Evolutionary conservation across 352 stramenopile genomes (phyloP).

Genomic region (Paralagenidium karlingii): DNA sequence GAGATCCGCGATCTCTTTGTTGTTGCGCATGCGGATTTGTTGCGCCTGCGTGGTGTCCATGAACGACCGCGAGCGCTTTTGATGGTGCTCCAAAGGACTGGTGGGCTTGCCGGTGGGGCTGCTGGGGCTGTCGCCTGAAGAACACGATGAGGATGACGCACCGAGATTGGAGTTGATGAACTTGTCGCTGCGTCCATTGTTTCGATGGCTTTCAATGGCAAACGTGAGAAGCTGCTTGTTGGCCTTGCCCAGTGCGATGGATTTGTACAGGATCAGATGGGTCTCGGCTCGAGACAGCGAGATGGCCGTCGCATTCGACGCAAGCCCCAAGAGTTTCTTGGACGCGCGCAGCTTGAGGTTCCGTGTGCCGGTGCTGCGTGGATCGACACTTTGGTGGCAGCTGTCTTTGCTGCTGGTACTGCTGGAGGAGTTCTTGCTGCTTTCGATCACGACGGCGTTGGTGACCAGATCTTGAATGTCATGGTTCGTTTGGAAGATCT

Average conservation of each 20-base stretch:
- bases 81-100: neutral
- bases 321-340: conserved; percentile 18
- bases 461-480: conserved; percentile 6
- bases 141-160: neutral
- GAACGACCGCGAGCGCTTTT: conserved; percentile 15
- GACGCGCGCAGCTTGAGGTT: conserved; percentile 19
- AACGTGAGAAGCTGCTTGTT: conserved; percentile 35
- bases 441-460: conserved; percentile 21
- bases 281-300: conserved; percentile 13
- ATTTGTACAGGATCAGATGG: conserved; percentile 59
- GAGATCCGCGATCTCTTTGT: conserved; percentile 37
- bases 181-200: conserved; percentile 4
- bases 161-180: neutral
- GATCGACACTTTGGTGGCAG: conserved; percentile 20
- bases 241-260: conserved; percentile 51
- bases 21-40: conserved; percentile 32
- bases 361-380: too few relatives aligned
- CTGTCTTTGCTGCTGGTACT: conserved; percentile 18
- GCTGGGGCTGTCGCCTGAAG: neutral
- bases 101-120: too few relatives aligned
- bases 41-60: conserved; percentile 34
- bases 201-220: too few relatives aligned
- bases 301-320: conserved; percentile 2
- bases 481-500: conserved; percentile 5
- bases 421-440: conserved; percentile 33